These are phyloP conservation scores for Fraxinus greggii DNA, from an alignment of 305 asterid genomes.

Conservation along the genomic window DNA sequence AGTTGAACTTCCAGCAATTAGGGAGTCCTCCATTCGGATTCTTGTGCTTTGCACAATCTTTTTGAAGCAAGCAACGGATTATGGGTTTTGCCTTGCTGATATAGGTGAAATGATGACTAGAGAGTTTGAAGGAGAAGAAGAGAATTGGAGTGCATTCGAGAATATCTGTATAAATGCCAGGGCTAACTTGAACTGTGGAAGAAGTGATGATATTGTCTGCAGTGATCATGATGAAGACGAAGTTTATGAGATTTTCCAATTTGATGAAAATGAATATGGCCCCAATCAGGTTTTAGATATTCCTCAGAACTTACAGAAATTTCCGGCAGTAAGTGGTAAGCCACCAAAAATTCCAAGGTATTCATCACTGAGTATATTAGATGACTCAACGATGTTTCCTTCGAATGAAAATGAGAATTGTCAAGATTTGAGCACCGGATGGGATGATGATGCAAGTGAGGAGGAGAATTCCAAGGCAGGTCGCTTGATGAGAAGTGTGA, in stretches of 20 bases:
- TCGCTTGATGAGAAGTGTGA: constrained; percentile 60
- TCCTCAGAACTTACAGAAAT: constrained; percentile 23
- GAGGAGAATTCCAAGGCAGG: constrained; percentile 30
- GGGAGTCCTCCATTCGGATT: constrained; percentile 69
- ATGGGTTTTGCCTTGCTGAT: constrained; percentile 70
- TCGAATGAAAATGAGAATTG: constrained; percentile 28
- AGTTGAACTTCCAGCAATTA: constrained; percentile 55
- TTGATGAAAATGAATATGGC: constrained; percentile 35
- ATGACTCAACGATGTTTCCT: constrained; percentile 19
- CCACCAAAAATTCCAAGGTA: constrained; percentile 47
- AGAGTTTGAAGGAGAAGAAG: constrained; percentile 59
- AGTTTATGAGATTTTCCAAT: constrained; percentile 40
- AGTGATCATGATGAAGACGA: constrained; percentile 28
- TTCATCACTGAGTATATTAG: constrained; percentile 38
- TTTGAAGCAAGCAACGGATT: constrained; percentile 56
- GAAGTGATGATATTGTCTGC: constrained; percentile 25
- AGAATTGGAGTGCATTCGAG: constrained; percentile 66
- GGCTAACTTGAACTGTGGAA: constrained; percentile 36
- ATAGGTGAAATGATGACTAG: constrained; percentile 88
- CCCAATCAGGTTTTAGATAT: constrained; percentile 16
- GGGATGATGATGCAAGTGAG: constrained; percentile 25
- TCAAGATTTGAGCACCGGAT: constrained; percentile 1
- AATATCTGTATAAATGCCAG: constrained; percentile 58
- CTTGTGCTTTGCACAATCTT: constrained; percentile 73
- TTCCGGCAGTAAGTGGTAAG: constrained; percentile 39